Conservation (phyloP, 2,329 filamentous ascomycete genomes). For the Rachicladosporium sp. region DNA sequence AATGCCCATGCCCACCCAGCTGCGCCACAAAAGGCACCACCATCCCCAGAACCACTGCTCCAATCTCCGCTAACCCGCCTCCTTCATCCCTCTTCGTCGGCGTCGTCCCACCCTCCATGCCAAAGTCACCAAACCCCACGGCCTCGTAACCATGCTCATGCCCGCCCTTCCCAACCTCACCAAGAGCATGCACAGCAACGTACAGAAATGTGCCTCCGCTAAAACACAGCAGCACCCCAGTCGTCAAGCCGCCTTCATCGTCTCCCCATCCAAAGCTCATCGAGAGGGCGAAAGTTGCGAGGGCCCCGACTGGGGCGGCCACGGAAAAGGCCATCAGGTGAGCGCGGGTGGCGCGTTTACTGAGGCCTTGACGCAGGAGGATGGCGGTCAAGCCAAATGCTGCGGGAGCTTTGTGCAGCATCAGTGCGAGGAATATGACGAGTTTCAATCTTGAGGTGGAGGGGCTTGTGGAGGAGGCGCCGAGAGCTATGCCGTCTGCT, state of each 20-base stretch:
- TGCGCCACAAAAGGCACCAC: constrained; percentile 65
- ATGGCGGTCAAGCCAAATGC: constrained; percentile 90
- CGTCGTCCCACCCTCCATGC: constrained; percentile 5
- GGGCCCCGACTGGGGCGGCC: constrained; percentile 74
- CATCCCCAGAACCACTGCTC: constrained; percentile 65
- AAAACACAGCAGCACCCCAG: constrained; percentile 86
- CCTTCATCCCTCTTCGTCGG: constrained; percentile 1
- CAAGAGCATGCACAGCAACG: constrained; percentile 97
- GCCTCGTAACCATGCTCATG: constrained; percentile 16
- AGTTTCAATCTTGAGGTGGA: constrained; percentile 66
- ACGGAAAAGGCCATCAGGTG: constrained; percentile 87
- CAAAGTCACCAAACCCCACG: constrained; percentile 14
- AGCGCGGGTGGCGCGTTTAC: constrained; percentile 69
- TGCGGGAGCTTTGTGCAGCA: constrained; percentile 90
- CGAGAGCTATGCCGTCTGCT: constrained; percentile 90
- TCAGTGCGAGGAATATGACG: constrained; percentile 89
- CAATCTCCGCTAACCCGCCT: constrained; percentile 35
- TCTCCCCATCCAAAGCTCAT: constrained; percentile 51
- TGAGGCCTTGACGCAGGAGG: constrained; percentile 78
- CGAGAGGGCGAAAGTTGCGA: constrained; percentile 71
- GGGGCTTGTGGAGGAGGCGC: constrained; percentile 59
- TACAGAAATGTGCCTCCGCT: constrained; percentile 96
- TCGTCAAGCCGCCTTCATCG: constrained; percentile 45
- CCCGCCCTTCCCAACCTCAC: constrained; percentile 49
- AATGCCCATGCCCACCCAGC: constrained; percentile 57